Evolutionary conservation across 192 early-diverging fungal species (phyloP).

Genomic region (Coemansia sp.): DNA sequence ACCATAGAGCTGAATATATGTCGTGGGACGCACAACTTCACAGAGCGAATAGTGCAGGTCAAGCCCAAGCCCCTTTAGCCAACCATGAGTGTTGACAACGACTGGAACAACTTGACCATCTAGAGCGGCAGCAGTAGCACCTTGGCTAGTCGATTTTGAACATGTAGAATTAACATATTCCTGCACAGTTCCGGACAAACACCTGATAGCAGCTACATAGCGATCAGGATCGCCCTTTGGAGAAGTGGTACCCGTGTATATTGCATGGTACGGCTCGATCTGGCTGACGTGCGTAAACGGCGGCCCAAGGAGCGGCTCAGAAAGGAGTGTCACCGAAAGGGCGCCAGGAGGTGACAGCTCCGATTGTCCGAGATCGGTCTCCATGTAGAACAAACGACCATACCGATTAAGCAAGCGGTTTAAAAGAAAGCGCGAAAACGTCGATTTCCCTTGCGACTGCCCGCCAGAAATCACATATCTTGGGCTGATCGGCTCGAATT

Average conservation of each 20-base stretch:
- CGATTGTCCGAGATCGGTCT: conserved; percentile 91
- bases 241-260: conserved; percentile 75
- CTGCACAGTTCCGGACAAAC: conserved; percentile 65
- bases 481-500: conserved; percentile 45
- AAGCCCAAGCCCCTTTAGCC: conserved; percentile 88
- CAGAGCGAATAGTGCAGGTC: conserved; percentile 77
- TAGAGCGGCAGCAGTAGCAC: conserved; percentile 21
- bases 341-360: conserved; percentile 85
- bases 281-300: conserved; percentile 75
- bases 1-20: conserved; percentile 66
- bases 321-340: conserved; percentile 75
- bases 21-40: conserved; percentile 62
- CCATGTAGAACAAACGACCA: conserved; percentile 77
- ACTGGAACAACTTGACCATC: conserved; percentile 65
- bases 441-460: conserved; percentile 90
- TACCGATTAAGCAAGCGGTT: conserved; percentile 78
- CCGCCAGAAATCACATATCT: conserved; percentile 73
- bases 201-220: conserved; percentile 70
- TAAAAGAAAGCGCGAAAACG: conserved; percentile 72
- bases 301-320: conserved; percentile 75
- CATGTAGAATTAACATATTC: conserved; percentile 27
- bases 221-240: conserved; percentile 81
- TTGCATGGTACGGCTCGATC: conserved; percentile 62
- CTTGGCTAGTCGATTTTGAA: background rate
- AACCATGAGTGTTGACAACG: conserved; percentile 96